Evolutionary conservation across 2,329 filamentous ascomycete species (phyloP), one percentile per base, ranked within the genome.

Genomic region (Botryotinia convoluta): DNA sequence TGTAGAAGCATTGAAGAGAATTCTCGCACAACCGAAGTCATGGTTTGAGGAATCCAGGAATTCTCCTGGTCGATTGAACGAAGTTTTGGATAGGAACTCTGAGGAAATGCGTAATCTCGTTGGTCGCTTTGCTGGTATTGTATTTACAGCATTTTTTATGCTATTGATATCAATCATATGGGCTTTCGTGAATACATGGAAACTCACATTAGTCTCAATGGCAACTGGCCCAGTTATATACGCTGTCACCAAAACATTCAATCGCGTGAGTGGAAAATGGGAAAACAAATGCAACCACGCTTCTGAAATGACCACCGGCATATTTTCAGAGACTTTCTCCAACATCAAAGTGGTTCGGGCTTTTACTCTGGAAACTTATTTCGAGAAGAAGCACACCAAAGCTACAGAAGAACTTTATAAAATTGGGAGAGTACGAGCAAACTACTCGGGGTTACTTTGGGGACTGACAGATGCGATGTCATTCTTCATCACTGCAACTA

Each of bases 71-170:
- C 85, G 86, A 2, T 85, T 98, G 60, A 89, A 87, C 0, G 90
- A 93, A 74, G 91, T 88, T 62, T 86, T 98, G 0, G 93, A 97
- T 78, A 88, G 92, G 26, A 93, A 93, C 78, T 92, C 92, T 0
- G 94, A 98, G 80, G 94, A 97, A 80, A 95, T 96, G 88, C 88
- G 93, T 14, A 94, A 93, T 77, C 84, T 98, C 0, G 86, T 97
- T 0, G 92, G 93, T 2, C 88, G 92, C 1, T 97, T 97, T 79
- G 86, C 91, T 0, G 91, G 92, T 1, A 89, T 92, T 71, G 82
- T 92, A 0, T 85, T 95, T 22, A 88, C 91, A 16, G 90, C 92
- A 5, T 79, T 85, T 0, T 82, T 89, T 69, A 95, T 97, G 86
- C 86, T 93, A 29, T 73, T 83, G 0, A 87, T 92, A n/a, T 90